Evolutionary conservation across 768 basidiomycete genomes (phyloP), one percentile per base, ranked within the genome.

Genomic region (Hirschioporus abietinus): DNA sequence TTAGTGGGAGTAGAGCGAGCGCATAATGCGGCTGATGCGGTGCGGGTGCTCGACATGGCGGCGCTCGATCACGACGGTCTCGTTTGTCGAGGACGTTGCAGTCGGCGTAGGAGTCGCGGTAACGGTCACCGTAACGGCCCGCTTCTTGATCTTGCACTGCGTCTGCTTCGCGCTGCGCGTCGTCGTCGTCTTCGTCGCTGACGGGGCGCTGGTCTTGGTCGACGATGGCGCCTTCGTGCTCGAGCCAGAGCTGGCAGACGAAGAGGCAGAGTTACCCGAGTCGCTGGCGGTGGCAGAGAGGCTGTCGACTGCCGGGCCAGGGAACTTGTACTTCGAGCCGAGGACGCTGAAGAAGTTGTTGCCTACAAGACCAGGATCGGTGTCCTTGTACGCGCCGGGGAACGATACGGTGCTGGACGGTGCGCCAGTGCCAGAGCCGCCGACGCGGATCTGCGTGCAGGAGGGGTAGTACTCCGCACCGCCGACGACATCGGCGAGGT

Each of bases 291-390:
- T 60, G 7, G 64, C 63, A 63, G 80, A 74, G 65, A 86, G 79
- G 24, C 78, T 66, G 5, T 84, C 84, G 25, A 86, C 71, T 5
- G 77, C 67, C 24, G 86, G 86, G 0, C 86, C 86, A 4, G 86
- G 86, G 73, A 85, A 87, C 20, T 67, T 61, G 71, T 86, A 82
- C 3, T 76, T 76, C 34, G 74, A 67, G 30, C 63, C 68, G 23
- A 67, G 36, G 7, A 24, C 30, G 30, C 15, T 62, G 23, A 34
- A 26, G 34, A 9, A 18, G 63, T 64, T 26, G 60, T 63, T 62
- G 12, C 67, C 67, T 27, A 70, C 58, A 35, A 74, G 69, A 63
- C 73, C 73, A 17, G 73, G 71, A 60, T 74, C 73, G 18, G 62
- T 72, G 65, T 69, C 68, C 20, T 42, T 60, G 66, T 74, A 74